phyloP scores from a whole-genome alignment of 495 filamentous ascomycete genomes.

The Chaetomium tenue region DNA sequence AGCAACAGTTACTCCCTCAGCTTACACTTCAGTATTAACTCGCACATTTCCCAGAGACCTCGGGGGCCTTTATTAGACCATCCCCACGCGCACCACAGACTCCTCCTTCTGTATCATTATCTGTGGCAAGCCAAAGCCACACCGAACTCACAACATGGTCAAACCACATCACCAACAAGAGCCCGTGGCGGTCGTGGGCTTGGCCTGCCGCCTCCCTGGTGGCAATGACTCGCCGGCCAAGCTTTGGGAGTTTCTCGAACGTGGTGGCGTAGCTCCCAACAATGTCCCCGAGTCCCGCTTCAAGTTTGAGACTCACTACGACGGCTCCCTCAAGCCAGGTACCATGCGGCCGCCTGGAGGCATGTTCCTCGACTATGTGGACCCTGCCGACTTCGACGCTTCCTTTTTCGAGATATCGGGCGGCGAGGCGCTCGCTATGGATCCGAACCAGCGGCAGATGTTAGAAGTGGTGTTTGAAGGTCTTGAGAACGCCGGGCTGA shows the following conservation, averaged over 20 bases:
- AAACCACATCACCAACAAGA: constrained; percentile 1
- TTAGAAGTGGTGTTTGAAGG: constrained; percentile 60
- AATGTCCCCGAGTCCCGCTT: constrained; percentile 14
- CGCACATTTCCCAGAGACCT: no score
- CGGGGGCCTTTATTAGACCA: no score
- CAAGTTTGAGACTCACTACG: constrained; percentile 18
- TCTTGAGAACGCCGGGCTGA: background rate
- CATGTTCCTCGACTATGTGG: constrained; percentile 22
- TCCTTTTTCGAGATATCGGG: constrained; percentile 20
- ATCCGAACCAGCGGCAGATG: constrained; percentile 62
- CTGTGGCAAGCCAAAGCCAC: background rate
- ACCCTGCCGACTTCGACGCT: constrained; percentile 20
- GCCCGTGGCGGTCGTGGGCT: constrained; percentile 21
- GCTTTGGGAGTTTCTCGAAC: constrained; percentile 21
- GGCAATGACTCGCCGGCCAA: constrained; percentile 9
- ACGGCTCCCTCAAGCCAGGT: constrained; percentile 20
- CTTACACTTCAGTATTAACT: no score
- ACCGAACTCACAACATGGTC: background rate
- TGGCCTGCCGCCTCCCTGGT: constrained; percentile 22
- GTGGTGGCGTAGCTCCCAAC: constrained; percentile 15
- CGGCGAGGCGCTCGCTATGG: constrained; percentile 33
- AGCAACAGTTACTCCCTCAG: no score
- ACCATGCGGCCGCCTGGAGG: constrained; percentile 23
- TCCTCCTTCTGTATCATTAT: background rate
- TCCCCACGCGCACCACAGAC: no score